Percentiles rank a stretch among this genome's conserved stretches.
Conservation (phyloP, 1,284 basidiomycete species). For the Pterulicium gracile region DNA sequence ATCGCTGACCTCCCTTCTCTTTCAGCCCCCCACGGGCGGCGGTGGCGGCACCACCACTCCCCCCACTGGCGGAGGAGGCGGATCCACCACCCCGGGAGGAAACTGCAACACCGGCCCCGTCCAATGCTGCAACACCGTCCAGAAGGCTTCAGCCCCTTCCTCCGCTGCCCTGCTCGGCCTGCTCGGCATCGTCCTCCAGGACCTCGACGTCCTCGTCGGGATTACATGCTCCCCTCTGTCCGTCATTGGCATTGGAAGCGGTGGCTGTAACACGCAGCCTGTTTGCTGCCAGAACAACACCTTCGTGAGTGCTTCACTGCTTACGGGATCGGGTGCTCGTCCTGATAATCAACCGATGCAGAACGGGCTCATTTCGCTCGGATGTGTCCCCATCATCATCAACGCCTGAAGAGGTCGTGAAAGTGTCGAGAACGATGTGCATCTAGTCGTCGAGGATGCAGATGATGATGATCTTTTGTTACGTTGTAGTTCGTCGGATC, state of each 20-base stretch:
- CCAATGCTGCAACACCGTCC: slow-evolving; percentile 2
- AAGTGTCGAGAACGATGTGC: too few relatives aligned
- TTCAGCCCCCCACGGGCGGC: neutral
- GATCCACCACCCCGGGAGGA: neutral
- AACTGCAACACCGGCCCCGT: neutral
- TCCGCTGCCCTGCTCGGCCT: neutral
- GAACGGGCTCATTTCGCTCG: neutral
- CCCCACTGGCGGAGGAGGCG: neutral
- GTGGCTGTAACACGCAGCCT: slow-evolving; percentile 1
- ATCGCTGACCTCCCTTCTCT: neutral
- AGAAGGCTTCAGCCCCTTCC: neutral
- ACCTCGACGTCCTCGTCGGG: slow-evolving; percentile 1
- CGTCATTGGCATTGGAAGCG: neutral
- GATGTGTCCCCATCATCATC: neutral
- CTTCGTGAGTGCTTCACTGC: slow-evolving; percentile 2
- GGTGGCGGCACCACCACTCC: neutral
- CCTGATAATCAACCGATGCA: neutral
- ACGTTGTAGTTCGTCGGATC: too few relatives aligned
- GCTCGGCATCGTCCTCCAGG: neutral
- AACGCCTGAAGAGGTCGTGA: too few relatives aligned
- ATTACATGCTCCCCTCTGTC: slow-evolving; percentile 1
- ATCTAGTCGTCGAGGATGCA: too few relatives aligned
- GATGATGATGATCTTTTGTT: too few relatives aligned
- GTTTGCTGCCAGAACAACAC: slow-evolving; percentile 8
- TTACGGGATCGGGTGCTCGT: neutral